A percentile compares a stretch with the other conserved stretches of the same genome.
phyloP scores from a whole-genome alignment of 2,329 filamentous ascomycete species.

The Botrytis cinerea region DNA sequence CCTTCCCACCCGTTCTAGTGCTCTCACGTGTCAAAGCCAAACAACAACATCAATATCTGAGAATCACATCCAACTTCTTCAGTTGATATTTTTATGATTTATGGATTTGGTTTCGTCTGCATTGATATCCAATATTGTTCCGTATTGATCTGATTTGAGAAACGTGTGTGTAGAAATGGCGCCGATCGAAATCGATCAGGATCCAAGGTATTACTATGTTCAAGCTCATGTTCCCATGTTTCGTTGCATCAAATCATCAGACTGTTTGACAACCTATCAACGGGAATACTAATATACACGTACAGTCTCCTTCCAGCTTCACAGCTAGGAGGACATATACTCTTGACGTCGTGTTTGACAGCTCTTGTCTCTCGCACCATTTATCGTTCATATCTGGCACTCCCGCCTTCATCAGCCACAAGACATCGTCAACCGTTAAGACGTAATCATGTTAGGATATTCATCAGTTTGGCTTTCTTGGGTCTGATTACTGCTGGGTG shows the following conservation, averaged over 20 bases:
- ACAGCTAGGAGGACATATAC: conserved; percentile 29
- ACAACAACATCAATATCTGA: conserved; percentile 1
- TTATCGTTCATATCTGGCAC: conserved; percentile 38
- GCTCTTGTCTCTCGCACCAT: conserved; percentile 33
- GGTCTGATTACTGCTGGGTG: conserved; percentile 49
- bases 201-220: conserved; percentile 24
- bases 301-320: conserved; percentile 28
- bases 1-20: conserved; percentile 2
- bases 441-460: conserved; percentile 42
- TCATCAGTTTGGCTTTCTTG: conserved; percentile 49
- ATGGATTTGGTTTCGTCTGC: neutral
- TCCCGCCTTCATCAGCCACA: conserved; percentile 45
- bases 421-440: conserved; percentile 40
- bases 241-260: conserved; percentile 11
- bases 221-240: neutral
- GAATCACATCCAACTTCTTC: neutral
- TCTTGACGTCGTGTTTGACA: conserved; percentile 31
- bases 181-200: conserved; percentile 21
- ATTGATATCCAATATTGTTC: neutral
- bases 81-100: neutral
- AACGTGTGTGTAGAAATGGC: conserved; percentile 18
- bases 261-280: conserved; percentile 4
- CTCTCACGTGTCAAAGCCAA: conserved; percentile 5
- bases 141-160: neutral
- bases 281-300: conserved; percentile 7